Conservation (phyloP, 352 stramenopile genomes). For the Pythium vanterpoolii region DNA sequence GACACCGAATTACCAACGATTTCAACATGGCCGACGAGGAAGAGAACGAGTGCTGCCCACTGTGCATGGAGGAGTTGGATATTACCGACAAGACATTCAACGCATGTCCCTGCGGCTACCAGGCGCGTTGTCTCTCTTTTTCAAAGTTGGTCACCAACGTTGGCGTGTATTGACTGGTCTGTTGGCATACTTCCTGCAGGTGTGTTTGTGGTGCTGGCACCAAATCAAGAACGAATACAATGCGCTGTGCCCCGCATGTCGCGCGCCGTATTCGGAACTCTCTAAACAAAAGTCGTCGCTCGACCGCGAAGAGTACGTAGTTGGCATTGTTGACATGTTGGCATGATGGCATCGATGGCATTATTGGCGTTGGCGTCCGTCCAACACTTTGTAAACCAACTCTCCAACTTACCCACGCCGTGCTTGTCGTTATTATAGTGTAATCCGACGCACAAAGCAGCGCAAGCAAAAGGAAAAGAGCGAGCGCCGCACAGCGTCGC, state of each 20-base stretch:
- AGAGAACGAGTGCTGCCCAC: constrained; percentile 92
- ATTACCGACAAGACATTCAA: constrained; percentile 98
- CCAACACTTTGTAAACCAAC: not conserved
- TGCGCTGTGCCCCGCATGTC: constrained; percentile 96
- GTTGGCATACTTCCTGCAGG: constrained; percentile 27
- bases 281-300: constrained; percentile 91
- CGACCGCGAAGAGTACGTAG: constrained; percentile 90
- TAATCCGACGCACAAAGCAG: constrained; percentile 75
- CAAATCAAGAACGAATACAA: constrained; percentile 99
- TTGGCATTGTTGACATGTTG: too few relatives aligned
- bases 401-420: not conserved
- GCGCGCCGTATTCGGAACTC: constrained; percentile 95
- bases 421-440: constrained; percentile 27
- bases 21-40: constrained; percentile 66
- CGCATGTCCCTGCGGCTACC: constrained; percentile 98
- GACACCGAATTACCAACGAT: not conserved
- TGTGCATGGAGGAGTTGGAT: constrained; percentile 99
- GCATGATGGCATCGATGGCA: too few relatives aligned
- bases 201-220: constrained; percentile 99
- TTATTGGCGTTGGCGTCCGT: not conserved
- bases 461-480: constrained; percentile 84
- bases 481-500: constrained; percentile 56
- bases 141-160: not conserved
- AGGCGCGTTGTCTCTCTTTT: constrained; percentile 54
- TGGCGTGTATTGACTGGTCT: not conserved